Evolutionary conservation across 768 basidiomycete species (phyloP), one percentile per base, ranked within the genome.

Genomic region (Podaxis rugospora): DNA sequence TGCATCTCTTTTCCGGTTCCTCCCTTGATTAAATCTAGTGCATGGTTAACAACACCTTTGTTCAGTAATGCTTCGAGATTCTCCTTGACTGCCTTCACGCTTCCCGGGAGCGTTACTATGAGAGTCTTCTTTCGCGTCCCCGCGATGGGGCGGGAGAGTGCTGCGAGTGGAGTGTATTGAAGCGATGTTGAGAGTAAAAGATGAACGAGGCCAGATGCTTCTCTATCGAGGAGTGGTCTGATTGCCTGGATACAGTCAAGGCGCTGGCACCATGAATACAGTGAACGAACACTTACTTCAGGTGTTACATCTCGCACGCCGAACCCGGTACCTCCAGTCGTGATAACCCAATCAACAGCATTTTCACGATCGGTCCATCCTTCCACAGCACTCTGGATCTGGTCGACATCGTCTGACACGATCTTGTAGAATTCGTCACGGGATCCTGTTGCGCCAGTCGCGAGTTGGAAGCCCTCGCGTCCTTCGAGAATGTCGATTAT

Each of bases 261-360:
- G 53, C 21, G 51, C 21, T 9, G 50, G 53, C 3, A 39, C 14
- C 36, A 6, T 21, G 16, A 4, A 21, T 23, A 16, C 44, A 51
- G 35, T 21, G 9, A 51, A 51, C 44, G 35, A 27, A 21, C 11
- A 56, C 66, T 53, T 50, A 90, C 93, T 81, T 96, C 92, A 40
- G 93, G 93, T 3, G 93, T 96, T 47, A 78, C 74, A 72, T 96
- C 93, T 64, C 89, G 76, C 32, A 82, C 76, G 0, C 92, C 90
- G 67, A 94, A 93, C 5, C 93, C 93, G 0, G 93, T 96, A 4
- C 93, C 93, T 16, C 93, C 93, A 0, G 90, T 90, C 5, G 91
- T 90, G 64, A 96, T 76, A 61, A 94, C 80, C 81, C 86, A 87
- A 69, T 93, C 87, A 13, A 88, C 72, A n/a, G 75, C 67, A 2